Evolutionary conservation across 1,284 basidiomycete genomes (phyloP).

Genomic region (Pascua guehoae): DNA sequence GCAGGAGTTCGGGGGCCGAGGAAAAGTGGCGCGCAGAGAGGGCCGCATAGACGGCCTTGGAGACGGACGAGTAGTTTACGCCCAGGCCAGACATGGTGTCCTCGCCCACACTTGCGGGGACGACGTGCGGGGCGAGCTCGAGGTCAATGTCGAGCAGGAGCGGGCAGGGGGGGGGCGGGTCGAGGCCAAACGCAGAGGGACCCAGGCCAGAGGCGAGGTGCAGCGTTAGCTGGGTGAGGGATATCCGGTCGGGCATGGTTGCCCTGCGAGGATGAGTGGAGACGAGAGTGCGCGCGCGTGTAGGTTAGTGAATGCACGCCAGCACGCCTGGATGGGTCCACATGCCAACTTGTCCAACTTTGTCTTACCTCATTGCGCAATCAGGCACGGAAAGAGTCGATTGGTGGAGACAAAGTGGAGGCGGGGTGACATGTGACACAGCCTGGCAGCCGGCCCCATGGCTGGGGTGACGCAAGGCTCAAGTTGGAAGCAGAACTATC

Average conservation of each 20-base stretch:
- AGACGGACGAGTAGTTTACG: constrained; percentile 48
- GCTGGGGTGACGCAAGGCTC: too few relatives aligned
- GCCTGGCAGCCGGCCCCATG: too few relatives aligned
- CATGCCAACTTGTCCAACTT: too few relatives aligned
- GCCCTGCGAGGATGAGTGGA: too few relatives aligned
- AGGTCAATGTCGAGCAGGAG: constrained; percentile 34
- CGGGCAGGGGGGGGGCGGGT: constrained; percentile 39
- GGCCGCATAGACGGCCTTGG: constrained; percentile 37
- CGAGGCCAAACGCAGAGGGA: constrained; percentile 45
- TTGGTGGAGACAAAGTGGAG: too few relatives aligned
- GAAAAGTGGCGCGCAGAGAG: constrained; percentile 13
- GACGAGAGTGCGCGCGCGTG: too few relatives aligned
- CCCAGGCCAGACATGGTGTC: constrained; percentile 42
- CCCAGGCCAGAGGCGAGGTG: constrained; percentile 44
- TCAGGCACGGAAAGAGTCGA: too few relatives aligned
- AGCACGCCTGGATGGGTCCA: too few relatives aligned
- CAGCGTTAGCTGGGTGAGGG: constrained; percentile 35
- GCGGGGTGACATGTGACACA: too few relatives aligned
- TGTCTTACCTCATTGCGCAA: too few relatives aligned
- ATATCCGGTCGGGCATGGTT: constrained; percentile 33
- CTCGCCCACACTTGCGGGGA: constrained; percentile 31
- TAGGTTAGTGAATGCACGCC: too few relatives aligned
- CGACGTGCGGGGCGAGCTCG: constrained; percentile 26
- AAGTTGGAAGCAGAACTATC: too few relatives aligned
- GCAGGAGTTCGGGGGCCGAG: constrained; percentile 26